A percentile compares a stretch with the other conserved stretches of the same genome.
Evolutionary conservation across 192 early-diverging fungal species (phyloP).

Genomic region (Backusella mclennaniae): DNA sequence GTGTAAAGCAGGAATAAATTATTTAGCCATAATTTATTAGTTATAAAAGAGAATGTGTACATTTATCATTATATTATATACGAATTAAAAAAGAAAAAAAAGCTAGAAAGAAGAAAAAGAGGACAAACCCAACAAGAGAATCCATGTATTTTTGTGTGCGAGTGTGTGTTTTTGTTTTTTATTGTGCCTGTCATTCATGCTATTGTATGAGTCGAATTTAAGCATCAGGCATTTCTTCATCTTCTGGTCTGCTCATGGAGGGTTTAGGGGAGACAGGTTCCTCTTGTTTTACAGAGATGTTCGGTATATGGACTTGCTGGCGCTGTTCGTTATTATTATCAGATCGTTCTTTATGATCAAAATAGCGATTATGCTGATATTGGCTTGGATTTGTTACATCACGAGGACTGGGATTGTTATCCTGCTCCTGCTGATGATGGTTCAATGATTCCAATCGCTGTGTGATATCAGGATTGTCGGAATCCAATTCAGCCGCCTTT

Average conservation of each 20-base stretch:
- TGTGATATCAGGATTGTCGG: constrained; percentile 82
- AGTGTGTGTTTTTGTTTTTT: background rate
- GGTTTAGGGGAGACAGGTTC: background rate
- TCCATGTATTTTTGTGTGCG: background rate
- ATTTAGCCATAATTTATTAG: background rate
- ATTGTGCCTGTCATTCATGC: background rate
- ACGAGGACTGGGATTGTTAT: background rate
- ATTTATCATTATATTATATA: background rate
- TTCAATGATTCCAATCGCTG: constrained; percentile 56
- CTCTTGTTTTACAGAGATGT: background rate
- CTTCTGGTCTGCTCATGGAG: background rate
- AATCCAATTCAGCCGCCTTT: constrained; percentile 91
- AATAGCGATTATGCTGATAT: background rate
- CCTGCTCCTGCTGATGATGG: background rate
- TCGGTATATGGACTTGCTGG: background rate
- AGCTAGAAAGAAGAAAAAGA: background rate
- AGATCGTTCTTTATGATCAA: background rate
- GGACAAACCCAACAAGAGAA: no score
- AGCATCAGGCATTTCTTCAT: background rate
- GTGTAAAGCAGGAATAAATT: constrained; percentile 11
- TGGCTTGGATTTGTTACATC: background rate
- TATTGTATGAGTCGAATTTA: background rate
- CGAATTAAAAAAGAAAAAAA: background rate
- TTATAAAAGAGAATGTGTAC: background rate
- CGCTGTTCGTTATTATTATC: background rate